phyloP scores from a whole-genome alignment of 2,329 filamentous ascomycete genomes.

The Endothia cerciana region DNA sequence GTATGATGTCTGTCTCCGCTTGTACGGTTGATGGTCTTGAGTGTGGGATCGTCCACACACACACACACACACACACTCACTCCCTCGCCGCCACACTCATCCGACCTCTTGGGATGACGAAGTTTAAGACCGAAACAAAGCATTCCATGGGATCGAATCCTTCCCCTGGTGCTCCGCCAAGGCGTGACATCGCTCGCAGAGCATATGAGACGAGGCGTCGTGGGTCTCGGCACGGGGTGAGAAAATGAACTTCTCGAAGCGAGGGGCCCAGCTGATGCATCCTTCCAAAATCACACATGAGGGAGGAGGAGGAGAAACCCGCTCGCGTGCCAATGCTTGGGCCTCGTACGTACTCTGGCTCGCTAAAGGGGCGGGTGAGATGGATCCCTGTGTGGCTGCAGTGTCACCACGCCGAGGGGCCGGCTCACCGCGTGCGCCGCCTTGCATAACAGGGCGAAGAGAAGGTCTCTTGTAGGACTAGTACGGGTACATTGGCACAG shows the following conservation, averaged over 20 bases:
- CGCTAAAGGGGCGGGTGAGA: neutral
- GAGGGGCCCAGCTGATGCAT: neutral
- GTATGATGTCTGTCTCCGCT: neutral
- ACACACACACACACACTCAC: neutral
- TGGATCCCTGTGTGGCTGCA: neutral
- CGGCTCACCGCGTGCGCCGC: neutral
- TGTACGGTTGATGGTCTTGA: neutral
- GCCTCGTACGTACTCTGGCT: neutral
- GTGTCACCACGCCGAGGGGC: neutral
- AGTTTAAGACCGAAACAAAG: neutral
- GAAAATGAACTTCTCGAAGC: neutral
- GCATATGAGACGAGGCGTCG: slow-evolving; percentile 4
- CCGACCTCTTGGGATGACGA: slow-evolving; percentile 5
- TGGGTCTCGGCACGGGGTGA: neutral
- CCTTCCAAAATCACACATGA: neutral
- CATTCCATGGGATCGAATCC: neutral
- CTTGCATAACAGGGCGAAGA: neutral
- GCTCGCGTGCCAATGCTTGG: neutral
- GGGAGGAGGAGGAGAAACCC: neutral
- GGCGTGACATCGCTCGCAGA: neutral
- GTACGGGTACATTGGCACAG: neutral
- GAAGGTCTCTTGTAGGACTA: neutral
- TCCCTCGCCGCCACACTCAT: neutral
- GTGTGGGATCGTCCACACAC: neutral
- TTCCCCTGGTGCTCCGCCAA: neutral